Conservation (phyloP, 331 rosid species). For the Cydonia oblonga region DNA sequence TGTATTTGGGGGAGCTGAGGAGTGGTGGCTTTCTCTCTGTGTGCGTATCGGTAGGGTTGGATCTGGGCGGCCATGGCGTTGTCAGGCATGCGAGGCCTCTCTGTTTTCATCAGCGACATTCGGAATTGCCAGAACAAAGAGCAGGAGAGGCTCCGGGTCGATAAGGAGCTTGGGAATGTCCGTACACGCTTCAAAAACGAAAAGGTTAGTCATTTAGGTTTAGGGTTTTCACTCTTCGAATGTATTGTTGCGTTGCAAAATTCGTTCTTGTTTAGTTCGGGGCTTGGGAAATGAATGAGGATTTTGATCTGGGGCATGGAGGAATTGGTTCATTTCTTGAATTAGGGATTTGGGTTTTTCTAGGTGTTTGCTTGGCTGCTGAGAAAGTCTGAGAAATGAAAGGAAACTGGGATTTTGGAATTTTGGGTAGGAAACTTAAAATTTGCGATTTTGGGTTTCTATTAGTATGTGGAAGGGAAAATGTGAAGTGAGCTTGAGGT, state of each 20-base stretch:
- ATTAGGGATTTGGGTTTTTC: background rate
- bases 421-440: background rate
- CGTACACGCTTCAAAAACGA: slow-evolving; percentile 98
- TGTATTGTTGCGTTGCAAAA: background rate
- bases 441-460: background rate
- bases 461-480: background rate
- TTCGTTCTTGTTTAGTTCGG: background rate
- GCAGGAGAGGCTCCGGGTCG: slow-evolving; percentile 93
- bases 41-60: slow-evolving; percentile 13
- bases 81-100: slow-evolving; percentile 98
- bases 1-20: slow-evolving; percentile 11
- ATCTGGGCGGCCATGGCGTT: slow-evolving; percentile 76
- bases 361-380: background rate
- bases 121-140: slow-evolving; percentile 98
- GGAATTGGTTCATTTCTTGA: background rate
- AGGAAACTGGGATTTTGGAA: background rate
- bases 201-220: slow-evolving; percentile 41
- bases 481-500: background rate
- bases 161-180: slow-evolving; percentile 92
- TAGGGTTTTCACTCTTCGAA: background rate
- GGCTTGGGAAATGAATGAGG: background rate
- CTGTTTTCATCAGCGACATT: slow-evolving; percentile 92
- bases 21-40: background rate
- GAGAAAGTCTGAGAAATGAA: background rate
- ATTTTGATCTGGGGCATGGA: background rate